Percentiles rank a stretch among this genome's conserved stretches.
Evolutionary conservation across 208 protist species (phyloP).

Genomic region (Leishmania lainsoni): DNA sequence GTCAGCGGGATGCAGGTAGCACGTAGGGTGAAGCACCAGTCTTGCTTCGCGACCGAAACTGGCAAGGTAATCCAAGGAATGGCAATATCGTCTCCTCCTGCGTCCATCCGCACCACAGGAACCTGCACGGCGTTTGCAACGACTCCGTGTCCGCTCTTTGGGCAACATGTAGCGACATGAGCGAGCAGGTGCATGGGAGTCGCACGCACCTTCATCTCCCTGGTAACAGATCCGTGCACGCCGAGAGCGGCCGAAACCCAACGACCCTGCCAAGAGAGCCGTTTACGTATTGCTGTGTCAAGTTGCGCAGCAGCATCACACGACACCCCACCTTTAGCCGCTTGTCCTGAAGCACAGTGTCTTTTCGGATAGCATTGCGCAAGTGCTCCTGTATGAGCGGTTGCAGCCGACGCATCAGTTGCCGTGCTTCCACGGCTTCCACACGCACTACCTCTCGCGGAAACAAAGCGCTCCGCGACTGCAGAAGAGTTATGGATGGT

Average conservation of each 20-base stretch:
- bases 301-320: constrained; percentile 88
- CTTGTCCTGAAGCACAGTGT: constrained; percentile 73
- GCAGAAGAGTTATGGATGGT: background rate
- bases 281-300: constrained; percentile 69
- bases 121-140: constrained; percentile 22
- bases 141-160: too few species aligned
- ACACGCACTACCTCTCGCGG: constrained; percentile 20
- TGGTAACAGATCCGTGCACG: constrained; percentile 49
- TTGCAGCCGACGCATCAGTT: constrained; percentile 30
- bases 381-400: constrained; percentile 39
- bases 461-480: constrained; percentile 4
- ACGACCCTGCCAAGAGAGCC: constrained; percentile 81
- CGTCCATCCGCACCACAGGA: constrained; percentile 83
- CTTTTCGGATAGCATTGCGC: constrained; percentile 34
- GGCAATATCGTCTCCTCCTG: constrained; percentile 53
- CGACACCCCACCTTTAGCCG: constrained; percentile 82
- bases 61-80: constrained; percentile 75
- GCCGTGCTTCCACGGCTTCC: constrained; percentile 18
- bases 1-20: constrained; percentile 73
- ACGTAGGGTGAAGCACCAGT: constrained; percentile 45
- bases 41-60: constrained; percentile 22
- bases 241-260: constrained; percentile 39
- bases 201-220: constrained; percentile 27
- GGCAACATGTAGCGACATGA: background rate
- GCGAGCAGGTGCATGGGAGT: background rate